These are phyloP conservation scores for Candida khao-thaluensis DNA, from an alignment of 805 yeast species.

Conservation along the genomic window DNA sequence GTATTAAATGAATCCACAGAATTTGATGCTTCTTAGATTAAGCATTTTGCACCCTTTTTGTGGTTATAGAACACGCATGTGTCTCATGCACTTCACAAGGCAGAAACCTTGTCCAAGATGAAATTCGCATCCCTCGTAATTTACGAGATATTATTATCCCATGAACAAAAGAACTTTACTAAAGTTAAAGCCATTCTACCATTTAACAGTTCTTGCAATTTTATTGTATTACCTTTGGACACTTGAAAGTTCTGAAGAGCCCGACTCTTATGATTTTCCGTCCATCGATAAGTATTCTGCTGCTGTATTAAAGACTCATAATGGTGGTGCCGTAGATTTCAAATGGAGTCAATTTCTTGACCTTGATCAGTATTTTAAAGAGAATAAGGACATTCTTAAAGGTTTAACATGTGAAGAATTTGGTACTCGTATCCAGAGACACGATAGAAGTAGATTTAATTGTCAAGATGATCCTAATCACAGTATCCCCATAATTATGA, in stretches of 20 bases:
- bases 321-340: conserved; percentile 10
- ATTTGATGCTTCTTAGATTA: too few species aligned
- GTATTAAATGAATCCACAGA: too few species aligned
- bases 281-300: conserved; percentile 14
- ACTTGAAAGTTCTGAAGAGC: not conserved
- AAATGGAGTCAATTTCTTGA: conserved; percentile 15
- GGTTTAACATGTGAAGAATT: conserved; percentile 15
- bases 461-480: conserved; percentile 15
- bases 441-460: conserved; percentile 13
- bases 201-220: not conserved
- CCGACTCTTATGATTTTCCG: not conserved
- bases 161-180: not conserved
- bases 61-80: too few species aligned
- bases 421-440: conserved; percentile 12
- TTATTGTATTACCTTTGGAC: not conserved
- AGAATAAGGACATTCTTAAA: conserved; percentile 4
- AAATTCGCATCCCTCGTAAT: conserved; percentile 2
- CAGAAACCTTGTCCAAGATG: too few species aligned
- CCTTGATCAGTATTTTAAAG: conserved; percentile 11
- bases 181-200: not conserved
- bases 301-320: conserved; percentile 6
- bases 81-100: too few species aligned
- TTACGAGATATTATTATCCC: too few species aligned
- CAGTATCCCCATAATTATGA: conserved; percentile 10
- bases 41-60: too few species aligned